Evolutionary conservation across 2,329 filamentous ascomycete genomes (phyloP), one percentile per base, ranked within the genome.

Genomic region (Plenodomus tracheiphilus): DNA sequence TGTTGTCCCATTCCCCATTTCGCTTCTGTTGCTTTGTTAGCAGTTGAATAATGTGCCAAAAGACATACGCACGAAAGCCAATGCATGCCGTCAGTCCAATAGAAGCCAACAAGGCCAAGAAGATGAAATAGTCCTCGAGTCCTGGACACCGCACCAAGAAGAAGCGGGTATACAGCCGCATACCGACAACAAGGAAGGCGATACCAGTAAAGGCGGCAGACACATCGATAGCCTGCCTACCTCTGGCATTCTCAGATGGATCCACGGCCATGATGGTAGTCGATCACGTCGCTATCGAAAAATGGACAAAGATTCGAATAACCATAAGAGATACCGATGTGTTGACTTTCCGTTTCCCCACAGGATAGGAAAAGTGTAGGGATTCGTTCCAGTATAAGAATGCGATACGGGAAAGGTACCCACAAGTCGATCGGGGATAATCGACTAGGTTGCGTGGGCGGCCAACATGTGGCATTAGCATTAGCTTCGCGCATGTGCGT

Each of bases 111-210:
- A 66, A 63, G 9, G 65, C 58, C n/a, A 61, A 39, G 18, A 54
- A 36, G 42, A 69, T 60, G 37, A 63, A 52, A 42, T 63, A 60
- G 21, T 70, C 67, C 36, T 69, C 67, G n/a, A 65, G 45, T 5
- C 65, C 63, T 2, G 56, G 45, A 43, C 56, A 57, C 9, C 60
- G 61, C n/a, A 70, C 60, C 11, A 70, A 41, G 19, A 59, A 66
- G 39, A 66, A 53, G 9, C 67, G 64, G 22, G 67, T 67, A 30
- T 68, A 70, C 6, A 69, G 25, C 8, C 67, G 61, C 8, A 70
- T 48, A 4, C 41, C 16, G n/a, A 68, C 62, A 32, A 53, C 42
- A 15, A 65, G 13, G 16, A 47, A 34, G 13, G 67, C 65, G 8
- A 69, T 34, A n/a, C 41, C 50, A n/a, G 60, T 67, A 47, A 70